phyloP scores from a whole-genome alignment of 345 rosid species.

The Hibiscus trionum region DNA sequence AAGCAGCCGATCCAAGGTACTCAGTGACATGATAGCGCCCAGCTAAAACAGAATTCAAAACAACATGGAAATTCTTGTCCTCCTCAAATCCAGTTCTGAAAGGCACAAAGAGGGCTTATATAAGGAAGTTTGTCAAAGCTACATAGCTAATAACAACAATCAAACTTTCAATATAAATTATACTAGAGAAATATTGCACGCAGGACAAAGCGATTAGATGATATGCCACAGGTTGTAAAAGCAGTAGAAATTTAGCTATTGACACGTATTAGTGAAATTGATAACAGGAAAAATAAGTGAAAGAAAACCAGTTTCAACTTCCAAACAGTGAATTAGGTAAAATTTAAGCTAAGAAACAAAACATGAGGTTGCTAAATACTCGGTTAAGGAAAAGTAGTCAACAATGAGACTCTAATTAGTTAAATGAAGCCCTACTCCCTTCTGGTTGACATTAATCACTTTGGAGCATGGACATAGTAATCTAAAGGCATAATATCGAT shows the following conservation, averaged over 20 bases:
- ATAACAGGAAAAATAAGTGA: no score
- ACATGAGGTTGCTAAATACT: neutral
- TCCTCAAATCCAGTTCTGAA: conserved; percentile 99
- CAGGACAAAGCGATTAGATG: no score
- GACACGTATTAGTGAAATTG: no score
- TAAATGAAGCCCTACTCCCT: neutral
- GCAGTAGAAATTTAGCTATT: no score
- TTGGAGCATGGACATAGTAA: neutral
- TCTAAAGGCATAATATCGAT: neutral
- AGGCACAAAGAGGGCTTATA: conserved; percentile 15
- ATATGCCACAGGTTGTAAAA: no score
- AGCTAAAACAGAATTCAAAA: conserved; percentile 86
- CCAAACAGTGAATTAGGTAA: neutral
- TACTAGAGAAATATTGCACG: neutral
- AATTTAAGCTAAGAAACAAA: neutral
- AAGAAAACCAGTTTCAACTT: neutral
- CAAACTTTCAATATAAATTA: neutral
- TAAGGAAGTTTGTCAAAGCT: conserved; percentile 5
- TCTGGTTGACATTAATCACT: neutral
- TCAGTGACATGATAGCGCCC: conserved; percentile 98
- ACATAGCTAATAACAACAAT: neutral
- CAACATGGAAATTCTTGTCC: conserved; percentile 97
- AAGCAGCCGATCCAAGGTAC: conserved; percentile 99
- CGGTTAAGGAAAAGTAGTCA: neutral
- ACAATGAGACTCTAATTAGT: neutral